phyloP scores from a whole-genome alignment of 768 basidiomycete genomes.

The Naganishia onofrii region DNA sequence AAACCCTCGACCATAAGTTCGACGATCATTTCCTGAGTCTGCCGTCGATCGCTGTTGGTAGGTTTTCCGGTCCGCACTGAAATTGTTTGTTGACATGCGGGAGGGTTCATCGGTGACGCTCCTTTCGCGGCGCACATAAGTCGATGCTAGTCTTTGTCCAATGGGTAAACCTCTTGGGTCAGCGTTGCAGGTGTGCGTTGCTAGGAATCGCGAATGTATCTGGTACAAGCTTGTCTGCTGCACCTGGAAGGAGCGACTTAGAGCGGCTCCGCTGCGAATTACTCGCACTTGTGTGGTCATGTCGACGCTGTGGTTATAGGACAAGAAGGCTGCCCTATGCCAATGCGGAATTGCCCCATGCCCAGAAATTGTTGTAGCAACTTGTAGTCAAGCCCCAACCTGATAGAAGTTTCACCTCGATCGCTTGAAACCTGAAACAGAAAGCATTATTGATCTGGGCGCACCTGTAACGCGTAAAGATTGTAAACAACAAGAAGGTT shows the following conservation, averaged over 20 bases:
- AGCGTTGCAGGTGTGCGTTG: not conserved
- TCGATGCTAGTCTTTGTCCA: not conserved
- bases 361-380: too few relatives aligned
- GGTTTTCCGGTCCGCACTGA: not conserved
- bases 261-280: not conserved
- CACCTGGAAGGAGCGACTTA: not conserved
- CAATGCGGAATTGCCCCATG: too few relatives aligned
- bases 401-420: not conserved
- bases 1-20: not conserved
- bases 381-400: not conserved
- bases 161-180: not conserved
- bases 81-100: not conserved
- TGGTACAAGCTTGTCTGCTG: not conserved
- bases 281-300: constrained; percentile 3
- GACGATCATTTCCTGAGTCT: not conserved
- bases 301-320: not conserved
- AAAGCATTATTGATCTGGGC: not conserved
- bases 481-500: constrained; percentile 13
- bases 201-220: not conserved
- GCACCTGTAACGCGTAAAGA: not conserved
- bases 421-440: constrained; percentile 1
- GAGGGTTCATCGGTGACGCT: not conserved
- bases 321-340: not conserved
- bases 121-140: not conserved
- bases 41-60: not conserved